Evolutionary conservation across 163 green algal genomes (phyloP).

Genomic region (Smithsoniella earleae): DNA sequence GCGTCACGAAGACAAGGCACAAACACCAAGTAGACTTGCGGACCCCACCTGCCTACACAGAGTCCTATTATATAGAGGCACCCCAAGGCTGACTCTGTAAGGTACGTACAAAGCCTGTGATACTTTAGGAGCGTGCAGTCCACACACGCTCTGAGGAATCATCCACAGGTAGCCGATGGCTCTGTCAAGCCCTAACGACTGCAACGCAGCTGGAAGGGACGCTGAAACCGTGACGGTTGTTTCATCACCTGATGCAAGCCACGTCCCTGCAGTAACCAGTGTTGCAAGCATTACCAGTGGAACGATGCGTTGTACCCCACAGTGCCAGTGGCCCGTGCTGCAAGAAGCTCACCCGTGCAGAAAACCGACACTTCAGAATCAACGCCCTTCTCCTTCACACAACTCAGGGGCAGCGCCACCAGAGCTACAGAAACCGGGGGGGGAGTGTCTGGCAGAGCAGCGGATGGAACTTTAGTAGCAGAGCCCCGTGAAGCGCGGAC

Average conservation of each 20-base stretch:
- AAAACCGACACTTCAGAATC: too few species aligned
- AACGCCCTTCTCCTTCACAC: too few species aligned
- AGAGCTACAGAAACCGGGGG: slow-evolving; percentile 8
- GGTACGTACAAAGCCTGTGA: not conserved
- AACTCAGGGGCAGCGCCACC: slow-evolving; percentile 34
- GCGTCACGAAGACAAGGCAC: not conserved
- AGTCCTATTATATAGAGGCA: slow-evolving; percentile 19
- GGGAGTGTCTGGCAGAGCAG: not conserved
- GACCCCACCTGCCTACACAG: slow-evolving; percentile 13
- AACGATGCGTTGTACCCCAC: not conserved
- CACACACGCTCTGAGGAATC: slow-evolving; percentile 31
- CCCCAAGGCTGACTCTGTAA: slow-evolving; percentile 7
- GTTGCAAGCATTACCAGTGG: not conserved
- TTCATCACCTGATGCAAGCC: not conserved
- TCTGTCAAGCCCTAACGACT: slow-evolving; percentile 43
- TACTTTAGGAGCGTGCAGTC: not conserved
- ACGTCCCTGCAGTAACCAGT: slow-evolving; percentile 1
- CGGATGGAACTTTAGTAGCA: not conserved
- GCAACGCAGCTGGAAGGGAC: slow-evolving; percentile 36
- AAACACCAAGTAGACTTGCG: not conserved
- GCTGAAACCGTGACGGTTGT: slow-evolving; percentile 29
- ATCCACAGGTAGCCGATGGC: slow-evolving; percentile 50
- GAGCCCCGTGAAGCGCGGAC: not conserved
- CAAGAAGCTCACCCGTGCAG: not conserved
- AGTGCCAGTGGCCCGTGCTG: not conserved